phyloP scores from a whole-genome alignment of 2,329 filamentous ascomycete genomes.

The Cordyceps militaris region DNA sequence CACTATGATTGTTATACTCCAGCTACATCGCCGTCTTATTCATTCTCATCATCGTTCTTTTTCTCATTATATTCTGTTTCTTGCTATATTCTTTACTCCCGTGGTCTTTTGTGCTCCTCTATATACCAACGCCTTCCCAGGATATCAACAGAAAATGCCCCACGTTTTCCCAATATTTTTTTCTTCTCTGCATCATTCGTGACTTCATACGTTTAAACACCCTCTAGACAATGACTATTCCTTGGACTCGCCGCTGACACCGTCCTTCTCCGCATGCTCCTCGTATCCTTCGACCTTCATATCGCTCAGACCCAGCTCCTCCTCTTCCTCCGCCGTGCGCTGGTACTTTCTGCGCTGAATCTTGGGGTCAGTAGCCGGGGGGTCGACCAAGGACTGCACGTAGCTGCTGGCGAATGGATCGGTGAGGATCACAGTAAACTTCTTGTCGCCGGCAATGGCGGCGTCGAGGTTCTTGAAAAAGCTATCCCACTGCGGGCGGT shows the following conservation, averaged over 20 bases:
- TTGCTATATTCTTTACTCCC: too few relatives aligned
- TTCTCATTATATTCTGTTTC: too few relatives aligned
- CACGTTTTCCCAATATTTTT: neutral
- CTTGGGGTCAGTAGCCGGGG: constrained; percentile 63
- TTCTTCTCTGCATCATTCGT: neutral
- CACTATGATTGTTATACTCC: too few relatives aligned
- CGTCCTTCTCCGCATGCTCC: constrained; percentile 26
- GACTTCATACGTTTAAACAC: neutral
- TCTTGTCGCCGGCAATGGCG: constrained; percentile 72
- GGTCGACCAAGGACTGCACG: constrained; percentile 81
- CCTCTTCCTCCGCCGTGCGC: constrained; percentile 85
- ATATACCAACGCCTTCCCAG: neutral
- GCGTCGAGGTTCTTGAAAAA: constrained; percentile 74
- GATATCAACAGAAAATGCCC: constrained; percentile 6
- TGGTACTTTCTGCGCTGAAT: constrained; percentile 77
- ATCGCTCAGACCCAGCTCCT: constrained; percentile 81
- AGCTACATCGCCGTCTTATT: too few relatives aligned
- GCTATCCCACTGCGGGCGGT: constrained; percentile 65
- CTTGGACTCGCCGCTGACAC: neutral
- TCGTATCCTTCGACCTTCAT: constrained; percentile 89
- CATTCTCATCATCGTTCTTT: too few relatives aligned
- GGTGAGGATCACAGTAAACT: constrained; percentile 75
- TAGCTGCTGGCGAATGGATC: constrained; percentile 92
- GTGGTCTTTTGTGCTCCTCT: too few relatives aligned
- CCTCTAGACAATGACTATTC: neutral